These are phyloP conservation scores for Colletotrichum sojae DNA, from an alignment of 2,329 filamentous ascomycete genomes.

Conservation along the genomic window DNA sequence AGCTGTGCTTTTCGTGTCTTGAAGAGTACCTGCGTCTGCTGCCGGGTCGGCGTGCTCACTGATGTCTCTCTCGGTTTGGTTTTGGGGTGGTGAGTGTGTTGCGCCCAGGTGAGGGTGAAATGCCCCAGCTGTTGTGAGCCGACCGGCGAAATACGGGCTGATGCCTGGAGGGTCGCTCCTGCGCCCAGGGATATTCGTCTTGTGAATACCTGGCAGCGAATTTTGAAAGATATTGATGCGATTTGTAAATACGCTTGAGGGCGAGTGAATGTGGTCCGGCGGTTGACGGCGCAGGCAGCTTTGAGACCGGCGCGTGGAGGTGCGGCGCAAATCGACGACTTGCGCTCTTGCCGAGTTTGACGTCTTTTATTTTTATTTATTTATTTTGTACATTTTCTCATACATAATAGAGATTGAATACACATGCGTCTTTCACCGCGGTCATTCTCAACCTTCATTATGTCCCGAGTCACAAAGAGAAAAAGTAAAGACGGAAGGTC, in stretches of 20 bases:
- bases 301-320: neutral
- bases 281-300: neutral
- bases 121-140: neutral
- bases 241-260: neutral
- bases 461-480: no score
- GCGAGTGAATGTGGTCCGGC: neutral
- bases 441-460: no score
- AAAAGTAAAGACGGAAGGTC: no score
- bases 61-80: neutral
- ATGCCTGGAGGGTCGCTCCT: neutral
- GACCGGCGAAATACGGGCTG: neutral
- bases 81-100: neutral
- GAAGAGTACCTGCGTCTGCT: conserved; percentile 18
- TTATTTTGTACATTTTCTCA: no score
- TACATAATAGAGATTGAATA: no score
- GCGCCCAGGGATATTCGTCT: neutral
- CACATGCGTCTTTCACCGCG: no score
- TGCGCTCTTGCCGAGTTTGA: neutral
- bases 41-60: conserved; percentile 5
- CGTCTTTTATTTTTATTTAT: neutral
- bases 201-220: neutral
- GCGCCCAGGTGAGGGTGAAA: neutral
- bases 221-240: no score
- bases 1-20: neutral
- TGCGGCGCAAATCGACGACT: neutral